Percentiles rank a stretch among this genome's conserved stretches.
phyloP scores from a whole-genome alignment of 108 stramenopile genomes.

The Stephanodiscus triporus region DNA sequence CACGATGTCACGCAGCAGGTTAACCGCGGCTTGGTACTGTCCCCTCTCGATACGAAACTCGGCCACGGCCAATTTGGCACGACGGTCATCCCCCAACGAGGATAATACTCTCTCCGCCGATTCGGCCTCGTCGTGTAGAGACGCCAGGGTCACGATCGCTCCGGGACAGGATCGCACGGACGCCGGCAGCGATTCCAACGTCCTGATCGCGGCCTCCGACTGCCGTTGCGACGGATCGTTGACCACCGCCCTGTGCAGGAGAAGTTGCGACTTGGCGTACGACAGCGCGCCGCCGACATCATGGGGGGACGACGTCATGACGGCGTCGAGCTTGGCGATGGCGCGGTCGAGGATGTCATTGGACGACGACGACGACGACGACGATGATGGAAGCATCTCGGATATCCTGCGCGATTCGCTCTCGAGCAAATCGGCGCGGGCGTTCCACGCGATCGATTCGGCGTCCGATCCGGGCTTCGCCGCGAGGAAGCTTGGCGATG shows the following conservation, averaged over 20 bases:
- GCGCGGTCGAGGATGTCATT: constrained; percentile 30
- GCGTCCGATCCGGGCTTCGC: constrained; percentile 37
- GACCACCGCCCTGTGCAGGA: constrained; percentile 31
- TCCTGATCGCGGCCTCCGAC: constrained; percentile 20
- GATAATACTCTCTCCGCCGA: constrained; percentile 31
- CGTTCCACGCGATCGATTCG: constrained; percentile 42
- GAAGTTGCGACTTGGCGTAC: constrained; percentile 37
- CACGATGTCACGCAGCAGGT: constrained; percentile 49
- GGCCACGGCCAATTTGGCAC: constrained; percentile 42
- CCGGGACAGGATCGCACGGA: constrained; percentile 61
- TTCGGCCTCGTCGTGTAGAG: constrained; percentile 42
- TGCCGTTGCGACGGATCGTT: constrained; percentile 9
- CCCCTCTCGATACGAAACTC: constrained; percentile 58
- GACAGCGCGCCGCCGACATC: constrained; percentile 26
- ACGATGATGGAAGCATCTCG: constrained; percentile 3
- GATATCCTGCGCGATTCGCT: constrained; percentile 33
- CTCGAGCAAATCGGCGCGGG: constrained; percentile 45
- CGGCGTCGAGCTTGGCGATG: constrained; percentile 25
- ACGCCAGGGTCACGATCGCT: constrained; percentile 59
- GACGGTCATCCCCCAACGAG: constrained; percentile 22
- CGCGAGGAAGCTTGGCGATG: constrained; percentile 35
- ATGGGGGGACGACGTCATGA: background rate
- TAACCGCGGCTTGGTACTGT: constrained; percentile 60
- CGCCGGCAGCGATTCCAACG: constrained; percentile 64
- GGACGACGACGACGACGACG: background rate